Conservation (phyloP, 2,329 filamentous ascomycete genomes). For the Nemania sp. region DNA sequence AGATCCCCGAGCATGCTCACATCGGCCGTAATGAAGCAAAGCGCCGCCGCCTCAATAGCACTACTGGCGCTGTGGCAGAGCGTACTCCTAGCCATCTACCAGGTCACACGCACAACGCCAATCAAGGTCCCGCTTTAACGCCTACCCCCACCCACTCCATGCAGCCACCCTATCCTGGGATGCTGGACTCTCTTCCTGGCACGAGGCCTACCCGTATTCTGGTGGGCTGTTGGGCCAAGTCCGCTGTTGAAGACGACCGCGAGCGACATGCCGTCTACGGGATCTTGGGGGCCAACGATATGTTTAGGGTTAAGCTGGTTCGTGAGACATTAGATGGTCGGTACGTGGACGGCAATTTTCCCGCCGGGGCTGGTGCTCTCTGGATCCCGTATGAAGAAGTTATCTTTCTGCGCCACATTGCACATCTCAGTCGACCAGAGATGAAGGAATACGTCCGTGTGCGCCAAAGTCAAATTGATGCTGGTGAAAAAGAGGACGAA, state of each 20-base stretch:
- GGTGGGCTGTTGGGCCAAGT: conserved; percentile 63
- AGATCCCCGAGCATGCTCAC: conserved; percentile 51
- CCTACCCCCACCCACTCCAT: conserved; percentile 2
- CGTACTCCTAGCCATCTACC: conserved; percentile 19
- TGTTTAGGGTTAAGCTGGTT: conserved; percentile 67
- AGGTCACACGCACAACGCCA: conserved; percentile 11
- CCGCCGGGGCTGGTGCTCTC: conserved; percentile 60
- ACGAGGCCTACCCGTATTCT: conserved; percentile 62
- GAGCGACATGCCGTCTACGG: conserved; percentile 67
- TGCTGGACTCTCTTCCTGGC: conserved; percentile 46
- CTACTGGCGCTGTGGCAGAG: conserved; percentile 43
- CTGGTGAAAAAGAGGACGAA: conserved; percentile 54
- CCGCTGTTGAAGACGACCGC: conserved; percentile 49
- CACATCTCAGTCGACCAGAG: conserved; percentile 55
- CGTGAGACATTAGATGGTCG: conserved; percentile 64
- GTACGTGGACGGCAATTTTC: conserved; percentile 63
- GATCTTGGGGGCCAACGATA: conserved; percentile 65
- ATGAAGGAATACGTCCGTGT: conserved; percentile 68
- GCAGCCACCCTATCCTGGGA: conserved; percentile 23
- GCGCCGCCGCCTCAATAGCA: conserved; percentile 51
- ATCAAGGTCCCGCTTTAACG: background rate
- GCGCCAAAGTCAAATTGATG: conserved; percentile 61
- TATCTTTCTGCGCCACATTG: conserved; percentile 60
- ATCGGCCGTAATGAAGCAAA: conserved; percentile 48
- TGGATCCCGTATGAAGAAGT: conserved; percentile 69